Evolutionary conservation across 2,329 filamentous ascomycete genomes (phyloP).

Genomic region (Epicoccum nigrum): DNA sequence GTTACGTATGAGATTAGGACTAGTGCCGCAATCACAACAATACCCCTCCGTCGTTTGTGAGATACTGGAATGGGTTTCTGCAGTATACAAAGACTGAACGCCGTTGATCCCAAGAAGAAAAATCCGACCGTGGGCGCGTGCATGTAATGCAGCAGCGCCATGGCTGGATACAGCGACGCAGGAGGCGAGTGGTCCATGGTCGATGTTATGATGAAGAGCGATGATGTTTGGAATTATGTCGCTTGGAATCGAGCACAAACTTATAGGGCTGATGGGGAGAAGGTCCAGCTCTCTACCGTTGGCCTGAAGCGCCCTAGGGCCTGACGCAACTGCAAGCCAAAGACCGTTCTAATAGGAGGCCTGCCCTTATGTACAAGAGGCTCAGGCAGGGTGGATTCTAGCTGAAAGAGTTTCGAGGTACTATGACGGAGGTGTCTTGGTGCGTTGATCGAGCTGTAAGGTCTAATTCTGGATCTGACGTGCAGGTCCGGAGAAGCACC

Average conservation of each 20-base stretch:
- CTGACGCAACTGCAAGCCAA: neutral
- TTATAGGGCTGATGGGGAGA: neutral
- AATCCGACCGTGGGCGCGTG: slow-evolving; percentile 41
- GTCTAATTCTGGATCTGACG: neutral
- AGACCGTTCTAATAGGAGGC: neutral
- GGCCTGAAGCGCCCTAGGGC: neutral
- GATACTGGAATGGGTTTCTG: slow-evolving; percentile 38
- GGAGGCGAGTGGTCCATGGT: slow-evolving; percentile 9
- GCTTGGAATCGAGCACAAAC: neutral
- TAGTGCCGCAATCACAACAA: slow-evolving; percentile 19
- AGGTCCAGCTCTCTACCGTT: neutral
- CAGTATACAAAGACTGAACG: slow-evolving; percentile 38
- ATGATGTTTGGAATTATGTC: neutral
- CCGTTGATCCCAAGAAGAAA: slow-evolving; percentile 37
- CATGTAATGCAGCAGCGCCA: slow-evolving; percentile 42
- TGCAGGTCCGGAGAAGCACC: slow-evolving; percentile 4
- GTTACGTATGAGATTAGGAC: slow-evolving; percentile 35
- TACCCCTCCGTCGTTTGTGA: slow-evolving; percentile 30
- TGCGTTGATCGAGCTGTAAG: neutral
- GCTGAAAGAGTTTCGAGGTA: neutral
- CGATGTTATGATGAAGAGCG: neutral
- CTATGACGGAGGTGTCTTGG: neutral
- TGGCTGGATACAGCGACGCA: slow-evolving; percentile 26
- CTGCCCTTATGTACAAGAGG: neutral
- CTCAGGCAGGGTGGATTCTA: neutral